Evolutionary conservation across 2,329 filamentous ascomycete species (phyloP).

Genomic region (Helotiales sp.): DNA sequence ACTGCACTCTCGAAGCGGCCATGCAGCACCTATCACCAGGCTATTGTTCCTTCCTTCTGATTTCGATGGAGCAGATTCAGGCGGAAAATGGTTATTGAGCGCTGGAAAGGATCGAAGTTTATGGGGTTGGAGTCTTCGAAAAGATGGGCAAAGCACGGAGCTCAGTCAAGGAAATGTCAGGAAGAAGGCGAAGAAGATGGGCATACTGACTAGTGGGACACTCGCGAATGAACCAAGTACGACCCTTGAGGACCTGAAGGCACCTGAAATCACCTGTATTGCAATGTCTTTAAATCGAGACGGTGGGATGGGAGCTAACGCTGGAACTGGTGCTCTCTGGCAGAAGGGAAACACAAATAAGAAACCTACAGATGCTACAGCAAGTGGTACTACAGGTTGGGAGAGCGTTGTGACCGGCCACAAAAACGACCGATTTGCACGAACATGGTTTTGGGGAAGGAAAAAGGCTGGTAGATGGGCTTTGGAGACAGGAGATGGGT

Average conservation of each 20-base stretch:
- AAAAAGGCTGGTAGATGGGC: conserved; percentile 93
- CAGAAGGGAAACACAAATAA: conserved; percentile 69
- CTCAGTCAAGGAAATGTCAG: conserved; percentile 87
- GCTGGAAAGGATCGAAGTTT: conserved; percentile 86
- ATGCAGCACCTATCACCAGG: conserved; percentile 81
- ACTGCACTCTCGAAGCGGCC: conserved; percentile 82
- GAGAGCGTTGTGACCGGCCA: conserved; percentile 96
- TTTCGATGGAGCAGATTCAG: conserved; percentile 84
- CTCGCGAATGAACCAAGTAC: conserved; percentile 61
- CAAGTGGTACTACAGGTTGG: conserved; percentile 84
- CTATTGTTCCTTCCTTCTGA: conserved; percentile 84
- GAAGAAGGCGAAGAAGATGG: conserved; percentile 85
- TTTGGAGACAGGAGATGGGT: conserved; percentile 80
- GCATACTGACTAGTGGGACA: conserved; percentile 61
- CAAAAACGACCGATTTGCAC: conserved; percentile 76
- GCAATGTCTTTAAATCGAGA: conserved; percentile 92
- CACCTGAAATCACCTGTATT: conserved; percentile 87
- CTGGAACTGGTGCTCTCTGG: conserved; percentile 80
- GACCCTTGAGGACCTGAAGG: conserved; percentile 76
- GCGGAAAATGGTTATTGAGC: conserved; percentile 92
- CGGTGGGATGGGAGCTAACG: conserved; percentile 84
- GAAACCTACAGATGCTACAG: conserved; percentile 65
- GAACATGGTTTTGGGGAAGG: conserved; percentile 98
- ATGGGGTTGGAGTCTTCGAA: conserved; percentile 94
- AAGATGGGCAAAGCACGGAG: conserved; percentile 91